Evolutionary conservation across 2,329 filamentous ascomycete genomes (phyloP), one percentile per base, ranked within the genome.

Genomic region (Alternaria triticina): DNA sequence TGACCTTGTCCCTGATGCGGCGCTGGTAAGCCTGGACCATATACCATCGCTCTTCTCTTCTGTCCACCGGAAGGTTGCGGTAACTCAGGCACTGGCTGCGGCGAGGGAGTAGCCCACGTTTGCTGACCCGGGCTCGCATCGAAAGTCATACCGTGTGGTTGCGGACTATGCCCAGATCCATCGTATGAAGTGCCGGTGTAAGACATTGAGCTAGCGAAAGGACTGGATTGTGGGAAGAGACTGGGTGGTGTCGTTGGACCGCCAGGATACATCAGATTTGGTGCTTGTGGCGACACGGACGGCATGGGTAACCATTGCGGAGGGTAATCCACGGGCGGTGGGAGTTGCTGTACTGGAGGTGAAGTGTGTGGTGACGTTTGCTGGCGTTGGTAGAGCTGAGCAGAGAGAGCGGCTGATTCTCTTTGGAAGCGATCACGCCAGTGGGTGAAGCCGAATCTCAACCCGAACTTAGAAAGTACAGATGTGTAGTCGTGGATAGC

Each of bases 391-490:
- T 82, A 80, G 1, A 85, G 77, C 17, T 82, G 79, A 10, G 80
- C 76, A 3, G 80, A 75, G 43, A 84, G 76, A 1, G 72, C 62
- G 1, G 79, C 75, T 0, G 82, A 82, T 58, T 84, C 83, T 20
- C 76, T 78, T 62, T 83, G 81, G 67, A 84, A 85, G 15, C 82
- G 80, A 57, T 84, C 82, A 17, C 81, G 82, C 83, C 83, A 85
- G 68, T 82, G 82, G 60, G 83, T 83, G 66, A 83, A 84, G 25
- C 83, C 83, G 70, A 84, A 85, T 13, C 83, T 77, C 20, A 82
- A 72, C 15, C 83, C 83, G 50, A 85, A 83, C 20, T 76, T 74
- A 3, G 81, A 81, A 2, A 85, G 76, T 40, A 83, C 81, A 12
- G 81, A 77, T 0, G 79, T 82, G 59, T 84, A 83, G 65, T 84